Conservation (phyloP, 169 alveolate genomes). For the Cryptosporidium bovis region DNA sequence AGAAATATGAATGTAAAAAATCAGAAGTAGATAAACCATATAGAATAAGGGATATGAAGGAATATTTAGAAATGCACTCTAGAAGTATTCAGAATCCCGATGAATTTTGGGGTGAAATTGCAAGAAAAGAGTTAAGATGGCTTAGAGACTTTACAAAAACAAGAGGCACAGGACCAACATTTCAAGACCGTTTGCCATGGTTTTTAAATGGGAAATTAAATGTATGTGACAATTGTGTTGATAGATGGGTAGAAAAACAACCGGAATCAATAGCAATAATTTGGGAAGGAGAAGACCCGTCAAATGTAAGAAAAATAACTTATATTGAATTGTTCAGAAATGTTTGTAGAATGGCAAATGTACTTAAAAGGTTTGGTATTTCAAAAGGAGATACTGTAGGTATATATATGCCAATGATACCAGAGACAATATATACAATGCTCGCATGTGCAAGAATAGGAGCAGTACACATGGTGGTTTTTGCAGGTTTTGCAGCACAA, state of each 20-base stretch:
- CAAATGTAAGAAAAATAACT: slow-evolving; percentile 80
- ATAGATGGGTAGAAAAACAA: slow-evolving; percentile 90
- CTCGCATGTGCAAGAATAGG: slow-evolving; percentile 98
- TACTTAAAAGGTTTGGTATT: slow-evolving; percentile 90
- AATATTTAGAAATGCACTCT: slow-evolving; percentile 16
- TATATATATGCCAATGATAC: slow-evolving; percentile 96
- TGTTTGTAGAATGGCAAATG: slow-evolving; percentile 90
- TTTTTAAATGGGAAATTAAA: slow-evolving; percentile 89
- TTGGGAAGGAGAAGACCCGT: slow-evolving; percentile 90
- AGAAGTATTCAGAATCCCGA: slow-evolving; percentile 55
- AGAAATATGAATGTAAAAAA: slow-evolving; percentile 11
- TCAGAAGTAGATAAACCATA: slow-evolving; percentile 40
- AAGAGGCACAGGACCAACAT: slow-evolving; percentile 38
- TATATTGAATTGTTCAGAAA: slow-evolving; percentile 83
- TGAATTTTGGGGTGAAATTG: slow-evolving; percentile 57
- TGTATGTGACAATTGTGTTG: slow-evolving; percentile 93
- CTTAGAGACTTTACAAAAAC: slow-evolving; percentile 48
- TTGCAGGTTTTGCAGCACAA: slow-evolving; percentile 97
- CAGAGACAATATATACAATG: slow-evolving; percentile 91
- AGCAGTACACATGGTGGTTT: slow-evolving; percentile 96
- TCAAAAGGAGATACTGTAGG: slow-evolving; percentile 94
- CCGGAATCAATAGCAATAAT: slow-evolving; percentile 88
- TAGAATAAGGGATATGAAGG: not conserved
- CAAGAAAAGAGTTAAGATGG: slow-evolving; percentile 67
- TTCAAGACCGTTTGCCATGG: slow-evolving; percentile 81